A percentile compares a stretch with the other conserved stretches of the same genome.
Evolutionary conservation across 306 rosid species (phyloP).

Genomic region (Trifolium pratense): DNA sequence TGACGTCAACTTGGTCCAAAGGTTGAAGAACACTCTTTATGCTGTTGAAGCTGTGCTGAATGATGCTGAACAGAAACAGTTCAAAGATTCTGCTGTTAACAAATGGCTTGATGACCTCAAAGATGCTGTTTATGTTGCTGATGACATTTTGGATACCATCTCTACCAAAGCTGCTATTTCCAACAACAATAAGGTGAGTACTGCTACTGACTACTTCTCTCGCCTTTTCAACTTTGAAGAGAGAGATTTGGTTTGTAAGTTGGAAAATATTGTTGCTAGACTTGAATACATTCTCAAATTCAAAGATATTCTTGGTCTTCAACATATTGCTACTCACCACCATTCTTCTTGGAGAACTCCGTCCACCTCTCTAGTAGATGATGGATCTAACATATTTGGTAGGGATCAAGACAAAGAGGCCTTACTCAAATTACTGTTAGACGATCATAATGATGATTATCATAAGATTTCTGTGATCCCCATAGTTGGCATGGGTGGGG

Average conservation of each 20-base stretch:
- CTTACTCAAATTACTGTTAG: slow-evolving; percentile 4
- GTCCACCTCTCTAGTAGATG: slow-evolving; percentile 5
- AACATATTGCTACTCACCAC: background rate
- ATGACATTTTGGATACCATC: background rate
- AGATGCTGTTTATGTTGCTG: slow-evolving; percentile 14
- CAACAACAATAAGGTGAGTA: background rate
- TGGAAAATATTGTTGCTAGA: slow-evolving; percentile 2
- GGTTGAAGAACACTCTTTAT: slow-evolving; percentile 3
- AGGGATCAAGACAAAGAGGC: background rate
- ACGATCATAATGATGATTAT: background rate
- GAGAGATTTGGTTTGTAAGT: background rate
- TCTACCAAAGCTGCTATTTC: slow-evolving; percentile 1
- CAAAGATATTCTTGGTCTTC: slow-evolving; percentile 29
- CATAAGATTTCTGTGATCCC: slow-evolving; percentile 3
- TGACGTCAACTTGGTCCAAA: background rate
- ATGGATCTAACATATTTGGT: background rate
- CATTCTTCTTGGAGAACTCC: slow-evolving; percentile 1
- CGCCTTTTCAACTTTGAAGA: background rate
- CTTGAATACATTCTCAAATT: slow-evolving; percentile 17
- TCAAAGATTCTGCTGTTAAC: background rate
- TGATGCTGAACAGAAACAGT: slow-evolving; percentile 7
- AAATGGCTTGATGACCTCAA: slow-evolving; percentile 16
- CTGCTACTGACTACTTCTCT: background rate
- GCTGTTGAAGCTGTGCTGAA: slow-evolving; percentile 1
- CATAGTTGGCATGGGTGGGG: slow-evolving; percentile 9